Percentiles rank a stretch among this genome's conserved stretches.
Evolutionary conservation across 1,284 basidiomycete genomes (phyloP).

Genomic region (Ceratorhiza oryzae-sativae): DNA sequence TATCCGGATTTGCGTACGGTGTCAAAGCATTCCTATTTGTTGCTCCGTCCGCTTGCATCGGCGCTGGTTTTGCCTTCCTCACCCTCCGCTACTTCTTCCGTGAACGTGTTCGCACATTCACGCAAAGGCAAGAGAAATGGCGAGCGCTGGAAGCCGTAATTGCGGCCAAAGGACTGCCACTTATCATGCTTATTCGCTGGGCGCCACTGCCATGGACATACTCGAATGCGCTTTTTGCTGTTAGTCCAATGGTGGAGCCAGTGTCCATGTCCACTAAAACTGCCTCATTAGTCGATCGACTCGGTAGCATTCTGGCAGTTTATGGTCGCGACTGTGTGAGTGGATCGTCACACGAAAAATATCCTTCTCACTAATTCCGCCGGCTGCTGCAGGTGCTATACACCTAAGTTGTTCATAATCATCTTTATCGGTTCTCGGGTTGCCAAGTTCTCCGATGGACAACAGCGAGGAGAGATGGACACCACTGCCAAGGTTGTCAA

Average conservation of each 20-base stretch:
- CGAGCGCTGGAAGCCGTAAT: slow-evolving; percentile 77
- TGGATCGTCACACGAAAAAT: neutral
- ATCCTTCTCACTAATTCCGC: neutral
- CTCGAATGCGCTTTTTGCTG: slow-evolving; percentile 78
- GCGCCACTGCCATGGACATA: slow-evolving; percentile 86
- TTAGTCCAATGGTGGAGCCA: slow-evolving; percentile 52
- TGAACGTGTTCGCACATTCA: slow-evolving; percentile 63
- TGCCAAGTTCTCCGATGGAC: slow-evolving; percentile 75
- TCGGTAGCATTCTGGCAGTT: slow-evolving; percentile 78
- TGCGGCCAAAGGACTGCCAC: slow-evolving; percentile 72
- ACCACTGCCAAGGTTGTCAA: slow-evolving; percentile 72
- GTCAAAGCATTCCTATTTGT: slow-evolving; percentile 74
- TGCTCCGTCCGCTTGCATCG: slow-evolving; percentile 65
- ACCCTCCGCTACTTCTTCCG: slow-evolving; percentile 67
- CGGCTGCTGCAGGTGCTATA: slow-evolving; percentile 56
- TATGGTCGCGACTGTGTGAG: slow-evolving; percentile 61
- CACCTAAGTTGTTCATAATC: slow-evolving; percentile 71
- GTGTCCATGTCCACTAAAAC: neutral
- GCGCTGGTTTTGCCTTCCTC: slow-evolving; percentile 71
- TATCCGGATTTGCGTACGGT: slow-evolving; percentile 85
- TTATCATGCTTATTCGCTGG: slow-evolving; percentile 80
- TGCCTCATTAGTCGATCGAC: slow-evolving; percentile 65
- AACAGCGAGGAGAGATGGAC: slow-evolving; percentile 77
- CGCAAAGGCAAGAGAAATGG: slow-evolving; percentile 71
- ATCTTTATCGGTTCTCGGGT: slow-evolving; percentile 81